A percentile compares a stretch with the other conserved stretches of the same genome.
phyloP scores from a whole-genome alignment of 2,329 filamentous ascomycete genomes.

The Epichloe typhina region DNA sequence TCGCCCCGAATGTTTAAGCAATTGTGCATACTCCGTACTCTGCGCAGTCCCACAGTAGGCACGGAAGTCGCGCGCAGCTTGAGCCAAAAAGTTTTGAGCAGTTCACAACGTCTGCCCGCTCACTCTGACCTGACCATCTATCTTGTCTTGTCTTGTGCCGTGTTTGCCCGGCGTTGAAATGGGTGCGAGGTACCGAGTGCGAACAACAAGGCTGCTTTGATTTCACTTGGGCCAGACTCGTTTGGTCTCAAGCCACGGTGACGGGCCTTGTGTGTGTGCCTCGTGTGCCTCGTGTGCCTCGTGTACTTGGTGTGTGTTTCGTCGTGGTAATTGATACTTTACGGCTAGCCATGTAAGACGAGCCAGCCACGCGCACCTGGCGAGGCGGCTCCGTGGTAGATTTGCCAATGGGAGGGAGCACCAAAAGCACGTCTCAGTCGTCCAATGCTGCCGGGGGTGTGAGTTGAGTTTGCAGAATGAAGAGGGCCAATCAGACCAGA shows the following conservation, averaged over 20 bases:
- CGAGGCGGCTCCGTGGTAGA: no score
- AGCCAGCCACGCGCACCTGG: background rate
- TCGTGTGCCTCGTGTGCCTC: no score
- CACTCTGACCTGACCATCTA: no score
- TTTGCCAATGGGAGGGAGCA: no score
- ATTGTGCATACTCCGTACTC: background rate
- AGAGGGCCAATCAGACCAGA: background rate
- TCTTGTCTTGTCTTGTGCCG: no score
- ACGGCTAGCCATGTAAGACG: constrained; percentile 1
- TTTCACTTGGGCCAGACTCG: background rate
- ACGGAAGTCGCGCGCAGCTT: background rate
- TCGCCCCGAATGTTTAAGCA: background rate
- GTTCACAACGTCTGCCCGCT: no score
- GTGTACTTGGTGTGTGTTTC: no score
- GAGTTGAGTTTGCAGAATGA: background rate
- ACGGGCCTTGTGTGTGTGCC: no score
- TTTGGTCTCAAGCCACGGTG: background rate
- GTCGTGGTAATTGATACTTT: background rate
- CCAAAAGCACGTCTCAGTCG: background rate
- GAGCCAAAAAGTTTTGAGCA: background rate
- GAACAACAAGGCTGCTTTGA: background rate
- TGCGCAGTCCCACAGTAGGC: background rate
- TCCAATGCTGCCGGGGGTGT: background rate
- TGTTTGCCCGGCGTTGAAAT: background rate
- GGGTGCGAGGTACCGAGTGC: background rate